These are phyloP conservation scores for Boletus sp. DNA, from an alignment of 1,284 basidiomycete genomes.

Conservation along the genomic window DNA sequence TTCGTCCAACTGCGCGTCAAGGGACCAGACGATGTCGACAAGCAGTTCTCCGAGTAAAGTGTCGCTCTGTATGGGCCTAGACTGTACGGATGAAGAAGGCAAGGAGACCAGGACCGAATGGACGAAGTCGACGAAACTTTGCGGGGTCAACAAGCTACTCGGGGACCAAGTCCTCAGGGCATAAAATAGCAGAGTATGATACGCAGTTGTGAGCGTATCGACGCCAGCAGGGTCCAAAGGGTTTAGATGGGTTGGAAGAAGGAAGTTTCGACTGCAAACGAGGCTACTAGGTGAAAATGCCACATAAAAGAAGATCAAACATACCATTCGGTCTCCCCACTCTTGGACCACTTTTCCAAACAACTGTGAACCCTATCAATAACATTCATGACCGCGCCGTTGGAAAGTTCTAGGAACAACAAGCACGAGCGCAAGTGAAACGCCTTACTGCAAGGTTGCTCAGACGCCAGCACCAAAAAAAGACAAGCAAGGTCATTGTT, in stretches of 20 bases:
- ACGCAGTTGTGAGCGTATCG: conserved; percentile 58
- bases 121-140: conserved; percentile 53
- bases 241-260: conserved; percentile 54
- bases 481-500: conserved; percentile 28
- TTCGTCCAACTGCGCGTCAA: conserved; percentile 74
- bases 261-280: conserved; percentile 49
- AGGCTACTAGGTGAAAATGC: conserved; percentile 14
- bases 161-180: conserved; percentile 54
- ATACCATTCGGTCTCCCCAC: conserved; percentile 62
- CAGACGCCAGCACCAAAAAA: conserved; percentile 19
- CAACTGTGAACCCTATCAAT: conserved; percentile 44
- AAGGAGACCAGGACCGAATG: conserved; percentile 54
- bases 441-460: conserved; percentile 9
- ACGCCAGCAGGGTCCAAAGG: conserved; percentile 47
- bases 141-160: conserved; percentile 42
- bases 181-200: conserved; percentile 61
- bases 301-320: conserved; percentile 19
- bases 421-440: conserved; percentile 20
- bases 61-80: conserved; percentile 37
- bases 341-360: conserved; percentile 50
- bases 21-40: conserved; percentile 74
- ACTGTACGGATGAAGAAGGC: conserved; percentile 55
- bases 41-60: conserved; percentile 60
- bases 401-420: conserved; percentile 6
- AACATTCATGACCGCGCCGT: conserved; percentile 45